A percentile compares a stretch with the other conserved stretches of the same genome.
Conservation (phyloP, 805 yeast genomes). For the Barnettozyma siamensis region DNA sequence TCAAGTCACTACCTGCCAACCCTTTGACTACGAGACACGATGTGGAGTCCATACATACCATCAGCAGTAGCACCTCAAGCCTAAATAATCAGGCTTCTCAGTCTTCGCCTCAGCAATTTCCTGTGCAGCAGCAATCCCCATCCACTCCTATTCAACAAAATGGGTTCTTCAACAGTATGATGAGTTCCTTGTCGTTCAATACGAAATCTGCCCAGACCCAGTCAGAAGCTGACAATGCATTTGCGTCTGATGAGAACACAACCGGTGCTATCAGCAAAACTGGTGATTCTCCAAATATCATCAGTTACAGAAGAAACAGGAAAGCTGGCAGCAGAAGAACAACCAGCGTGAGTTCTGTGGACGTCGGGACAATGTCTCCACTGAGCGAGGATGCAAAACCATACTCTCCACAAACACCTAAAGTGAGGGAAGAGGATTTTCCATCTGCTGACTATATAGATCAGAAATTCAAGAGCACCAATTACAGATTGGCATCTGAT, state of each 20-base stretch:
- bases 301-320: conserved; percentile 20
- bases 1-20: conserved; percentile 43
- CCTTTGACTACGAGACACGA: conserved; percentile 49
- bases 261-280: conserved; percentile 3
- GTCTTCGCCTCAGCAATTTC: background rate
- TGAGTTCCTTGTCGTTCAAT: conserved; percentile 15
- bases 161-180: conserved; percentile 19
- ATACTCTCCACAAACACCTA: conserved; percentile 7
- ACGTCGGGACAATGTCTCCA: conserved; percentile 16
- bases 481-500: conserved; percentile 57
- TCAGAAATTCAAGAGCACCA: conserved; percentile 52
- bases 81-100: conserved; percentile 14
- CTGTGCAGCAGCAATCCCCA: conserved; percentile 12
- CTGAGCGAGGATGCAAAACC: conserved; percentile 16
- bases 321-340: conserved; percentile 13
- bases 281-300: conserved; percentile 20
- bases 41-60: conserved; percentile 29
- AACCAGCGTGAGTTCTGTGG: conserved; percentile 17
- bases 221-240: conserved; percentile 2
- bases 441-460: conserved; percentile 45
- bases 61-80: conserved; percentile 19
- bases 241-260: conserved; percentile 1
- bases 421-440: conserved; percentile 9
- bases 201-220: conserved; percentile 1
- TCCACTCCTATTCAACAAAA: conserved; percentile 14